phyloP scores from a whole-genome alignment of 192 early-diverging fungal genomes.

The Chytriomyces confervae region DNA sequence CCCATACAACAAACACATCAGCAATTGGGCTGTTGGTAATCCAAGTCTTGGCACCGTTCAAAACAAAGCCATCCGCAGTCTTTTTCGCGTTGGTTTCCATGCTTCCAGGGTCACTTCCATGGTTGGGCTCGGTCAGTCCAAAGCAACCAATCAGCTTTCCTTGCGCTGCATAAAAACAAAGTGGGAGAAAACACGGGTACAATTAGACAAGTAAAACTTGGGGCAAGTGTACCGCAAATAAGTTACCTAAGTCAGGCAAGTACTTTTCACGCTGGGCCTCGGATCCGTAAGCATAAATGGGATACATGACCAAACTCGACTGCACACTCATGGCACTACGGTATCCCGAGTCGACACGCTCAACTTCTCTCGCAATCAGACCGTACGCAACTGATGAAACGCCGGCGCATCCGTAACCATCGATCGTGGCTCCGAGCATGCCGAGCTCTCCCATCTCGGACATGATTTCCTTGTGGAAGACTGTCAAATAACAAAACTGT shows the following conservation, averaged over 20 bases:
- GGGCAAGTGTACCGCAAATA: background rate
- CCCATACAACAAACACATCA: conserved; percentile 97
- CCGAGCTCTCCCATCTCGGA: conserved; percentile 93
- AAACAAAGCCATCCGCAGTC: conserved; percentile 69
- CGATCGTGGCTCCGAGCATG: conserved; percentile 90
- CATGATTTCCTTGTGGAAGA: conserved; percentile 90
- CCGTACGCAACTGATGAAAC: conserved; percentile 98
- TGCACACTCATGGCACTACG: conserved; percentile 98
- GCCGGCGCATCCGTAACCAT: conserved; percentile 96
- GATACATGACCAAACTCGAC: conserved; percentile 98
- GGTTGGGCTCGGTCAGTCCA: conserved; percentile 97
- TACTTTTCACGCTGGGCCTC: conserved; percentile 89
- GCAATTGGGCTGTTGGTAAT: conserved; percentile 99
- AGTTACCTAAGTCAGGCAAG: conserved; percentile 78
- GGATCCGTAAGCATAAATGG: conserved; percentile 94
- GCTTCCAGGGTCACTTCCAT: conserved; percentile 89
- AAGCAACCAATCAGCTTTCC: conserved; percentile 91
- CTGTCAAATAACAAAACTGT: conserved; percentile 37
- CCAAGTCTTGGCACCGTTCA: conserved; percentile 97
- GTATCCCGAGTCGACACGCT: conserved; percentile 95
- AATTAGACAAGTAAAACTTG: background rate
- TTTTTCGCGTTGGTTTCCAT: conserved; percentile 92
- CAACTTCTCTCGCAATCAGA: conserved; percentile 94
- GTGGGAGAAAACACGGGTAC: background rate
- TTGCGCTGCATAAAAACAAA: conserved; percentile 57